Conservation (phyloP, 2,329 filamentous ascomycete species). For the Chaetomium olivaceum region DNA sequence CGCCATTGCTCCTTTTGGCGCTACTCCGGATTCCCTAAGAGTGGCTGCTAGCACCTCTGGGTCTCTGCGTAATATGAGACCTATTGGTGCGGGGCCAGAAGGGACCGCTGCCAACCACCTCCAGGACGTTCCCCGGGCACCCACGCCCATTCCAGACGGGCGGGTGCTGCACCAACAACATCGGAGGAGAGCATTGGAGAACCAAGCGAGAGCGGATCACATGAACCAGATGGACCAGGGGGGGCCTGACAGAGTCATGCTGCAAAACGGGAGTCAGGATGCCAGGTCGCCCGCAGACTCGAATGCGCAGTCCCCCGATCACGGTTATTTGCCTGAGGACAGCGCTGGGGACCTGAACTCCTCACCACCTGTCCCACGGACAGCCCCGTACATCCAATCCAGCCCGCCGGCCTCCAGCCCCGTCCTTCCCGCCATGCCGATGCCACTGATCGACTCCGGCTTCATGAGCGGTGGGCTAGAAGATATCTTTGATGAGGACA, state of each 20-base stretch:
- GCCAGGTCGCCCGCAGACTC: conserved; percentile 58
- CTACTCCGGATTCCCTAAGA: conserved; percentile 74
- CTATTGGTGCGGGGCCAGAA: conserved; percentile 57
- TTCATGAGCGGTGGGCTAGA: conserved; percentile 80
- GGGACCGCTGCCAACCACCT: conserved; percentile 53
- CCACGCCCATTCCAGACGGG: conserved; percentile 69
- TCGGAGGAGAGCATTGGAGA: conserved; percentile 44
- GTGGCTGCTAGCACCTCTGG: conserved; percentile 90
- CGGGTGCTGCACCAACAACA: conserved; percentile 37
- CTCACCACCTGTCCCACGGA: conserved; percentile 78
- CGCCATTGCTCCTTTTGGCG: conserved; percentile 64
- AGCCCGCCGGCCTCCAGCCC: conserved; percentile 79
- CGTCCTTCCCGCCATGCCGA: conserved; percentile 63
- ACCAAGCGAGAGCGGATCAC: conserved; percentile 62
- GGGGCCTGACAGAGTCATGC: conserved; percentile 37
- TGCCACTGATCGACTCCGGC: conserved; percentile 69
- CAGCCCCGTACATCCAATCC: conserved; percentile 54
- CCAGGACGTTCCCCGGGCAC: conserved; percentile 73
- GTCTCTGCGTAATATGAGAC: conserved; percentile 81
- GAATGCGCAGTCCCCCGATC: conserved; percentile 52
- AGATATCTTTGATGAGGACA: conserved; percentile 63
- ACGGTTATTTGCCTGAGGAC: conserved; percentile 54
- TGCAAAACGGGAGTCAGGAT: conserved; percentile 48
- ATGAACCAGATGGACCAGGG: conserved; percentile 38
- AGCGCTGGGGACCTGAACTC: conserved; percentile 85